Evolutionary conservation across 129 eudicot species (phyloP).

Genomic region (Arctium lappa): DNA sequence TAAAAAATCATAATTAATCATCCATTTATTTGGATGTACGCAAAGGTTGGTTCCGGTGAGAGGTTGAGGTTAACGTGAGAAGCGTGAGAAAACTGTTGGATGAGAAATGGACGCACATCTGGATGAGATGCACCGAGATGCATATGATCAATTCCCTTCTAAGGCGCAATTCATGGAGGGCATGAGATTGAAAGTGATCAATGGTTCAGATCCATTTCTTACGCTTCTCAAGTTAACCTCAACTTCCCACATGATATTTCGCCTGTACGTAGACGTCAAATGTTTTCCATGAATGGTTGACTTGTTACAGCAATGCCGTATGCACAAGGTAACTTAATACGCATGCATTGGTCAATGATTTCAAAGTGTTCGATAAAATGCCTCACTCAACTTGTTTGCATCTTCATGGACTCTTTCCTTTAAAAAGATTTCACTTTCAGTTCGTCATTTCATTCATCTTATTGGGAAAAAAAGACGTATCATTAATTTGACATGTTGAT

Average conservation of each 20-base stretch:
- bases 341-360: neutral
- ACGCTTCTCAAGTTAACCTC: too few species aligned
- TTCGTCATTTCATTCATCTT: neutral
- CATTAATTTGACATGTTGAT: neutral
- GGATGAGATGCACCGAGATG: too few species aligned
- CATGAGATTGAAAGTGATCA: too few species aligned
- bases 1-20: neutral
- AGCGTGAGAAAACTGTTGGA: too few species aligned
- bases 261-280: neutral
- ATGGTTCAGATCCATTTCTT: too few species aligned
- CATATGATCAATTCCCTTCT: too few species aligned
- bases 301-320: conserved; percentile 1
- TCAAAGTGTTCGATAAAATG: neutral
- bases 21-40: neutral
- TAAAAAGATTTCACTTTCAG: neutral
- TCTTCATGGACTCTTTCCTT: neutral
- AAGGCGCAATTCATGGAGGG: too few species aligned
- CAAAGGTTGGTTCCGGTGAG: neutral
- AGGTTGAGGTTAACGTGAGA: too few species aligned
- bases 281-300: neutral
- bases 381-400: neutral
- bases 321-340: neutral
- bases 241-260: too few species aligned
- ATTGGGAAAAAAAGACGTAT: neutral
- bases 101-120: too few species aligned